Base-by-base conservation (phyloP, 345 rosid genomes). In the Moricandia moricandioides region DNA sequence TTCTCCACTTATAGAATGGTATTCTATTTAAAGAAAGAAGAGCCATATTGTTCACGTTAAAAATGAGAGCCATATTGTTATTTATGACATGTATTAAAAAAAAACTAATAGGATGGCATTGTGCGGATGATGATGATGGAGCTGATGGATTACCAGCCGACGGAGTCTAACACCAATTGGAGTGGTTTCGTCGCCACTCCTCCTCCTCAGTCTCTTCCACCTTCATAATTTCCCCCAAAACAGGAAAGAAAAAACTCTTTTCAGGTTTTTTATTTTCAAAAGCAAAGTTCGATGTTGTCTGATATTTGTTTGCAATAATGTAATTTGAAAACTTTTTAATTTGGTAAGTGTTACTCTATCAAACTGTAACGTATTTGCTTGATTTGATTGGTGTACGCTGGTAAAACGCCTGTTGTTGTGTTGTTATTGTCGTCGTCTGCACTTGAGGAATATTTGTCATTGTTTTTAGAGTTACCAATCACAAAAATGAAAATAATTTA, bases 151-250 rank as follows among this genome's bases (percentile, higher is more conserved):
- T 78, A 78, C 17, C 12, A 14, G 7, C 8, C 69, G 26, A 7
- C 52, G 14, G 78, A 11, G 45, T 62, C 81, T 24, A 78, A 78
- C 70, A 78, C 81, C 56, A 78, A 78, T 2, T 72, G 70, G 73
- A 72, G 14, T 67, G 81, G 81, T 52, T 78, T 29, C 17, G 78
- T 78, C 1, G 81, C 77, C 8, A 61, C 78, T 67, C 78, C 81
- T 72, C 81, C 80, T 88, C 98, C 60, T 80, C 89, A 69, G 82
- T 87, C 72, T 91, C 88, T 35, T 89, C 92, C 80, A 71, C 72
- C 45, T 77, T 3, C 62, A 21, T 45, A 45, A 45, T 45, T 45
- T 45, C 51, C 8, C n/a, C n/a, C n/a, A n/a, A 45, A n/a, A 6
- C 5, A 33, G 1, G 8, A 55, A 58, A 7, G 21, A 21, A 60